These are phyloP conservation scores for Colletotrichum spaethianum DNA, from an alignment of 2,329 filamentous ascomycete species.

Conservation along the genomic window DNA sequence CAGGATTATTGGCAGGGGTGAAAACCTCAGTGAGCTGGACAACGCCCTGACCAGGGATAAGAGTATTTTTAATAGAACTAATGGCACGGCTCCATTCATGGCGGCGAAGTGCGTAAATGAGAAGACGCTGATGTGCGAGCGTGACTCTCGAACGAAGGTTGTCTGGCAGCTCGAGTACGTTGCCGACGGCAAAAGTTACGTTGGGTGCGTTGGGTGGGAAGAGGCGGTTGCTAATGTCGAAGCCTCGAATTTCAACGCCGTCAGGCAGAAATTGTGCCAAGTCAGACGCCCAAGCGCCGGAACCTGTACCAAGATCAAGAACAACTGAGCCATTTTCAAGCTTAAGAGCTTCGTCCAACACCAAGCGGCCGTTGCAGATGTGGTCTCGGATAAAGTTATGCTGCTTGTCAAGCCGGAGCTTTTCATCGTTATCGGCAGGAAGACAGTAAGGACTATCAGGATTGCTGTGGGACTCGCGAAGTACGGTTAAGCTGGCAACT, in stretches of 20 bases:
- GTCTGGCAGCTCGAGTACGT: background rate
- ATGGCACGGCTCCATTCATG: conserved; percentile 4
- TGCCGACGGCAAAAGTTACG: background rate
- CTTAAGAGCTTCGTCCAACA: background rate
- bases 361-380: conserved; percentile 2
- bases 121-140: conserved; percentile 1
- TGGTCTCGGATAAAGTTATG: conserved; percentile 9
- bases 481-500: background rate
- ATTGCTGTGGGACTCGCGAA: background rate
- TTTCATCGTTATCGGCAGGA: conserved; percentile 2
- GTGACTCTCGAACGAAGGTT: background rate
- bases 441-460: conserved; percentile 4
- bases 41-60: conserved; percentile 1
- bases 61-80: background rate
- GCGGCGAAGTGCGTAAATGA: background rate
- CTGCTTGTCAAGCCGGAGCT: background rate
- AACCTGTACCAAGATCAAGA: background rate
- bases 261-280: background rate
- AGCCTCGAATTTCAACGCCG: background rate
- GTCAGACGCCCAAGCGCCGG: conserved; percentile 5
- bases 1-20: background rate
- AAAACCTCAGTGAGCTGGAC: conserved; percentile 9
- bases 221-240: conserved; percentile 2
- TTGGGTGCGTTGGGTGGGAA: background rate
- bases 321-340: background rate